Percentiles rank a stretch among this genome's conserved stretches.
These are phyloP conservation scores for Lepidium aucheri DNA, from an alignment of 345 rosid genomes.

Conservation along the genomic window DNA sequence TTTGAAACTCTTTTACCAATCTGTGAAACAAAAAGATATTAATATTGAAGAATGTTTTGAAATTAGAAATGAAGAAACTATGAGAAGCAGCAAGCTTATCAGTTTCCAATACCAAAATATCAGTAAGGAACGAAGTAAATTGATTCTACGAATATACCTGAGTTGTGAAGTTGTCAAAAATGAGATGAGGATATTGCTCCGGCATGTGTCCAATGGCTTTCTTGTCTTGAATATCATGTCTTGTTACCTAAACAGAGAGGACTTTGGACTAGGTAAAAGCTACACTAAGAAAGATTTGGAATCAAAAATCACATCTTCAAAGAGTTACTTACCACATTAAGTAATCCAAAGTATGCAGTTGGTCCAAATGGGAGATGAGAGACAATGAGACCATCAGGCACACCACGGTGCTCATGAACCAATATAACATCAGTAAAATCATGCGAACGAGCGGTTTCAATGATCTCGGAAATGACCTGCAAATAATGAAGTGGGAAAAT, in stretches of 20 bases:
- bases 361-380: constrained; percentile 96
- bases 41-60: not conserved
- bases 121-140: not conserved
- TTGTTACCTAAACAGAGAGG: constrained; percentile 53
- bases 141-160: constrained; percentile 36
- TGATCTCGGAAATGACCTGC: constrained; percentile 86
- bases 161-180: constrained; percentile 67
- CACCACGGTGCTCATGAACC: constrained; percentile 88
- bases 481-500: not conserved
- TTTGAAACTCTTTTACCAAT: constrained; percentile 70
- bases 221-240: constrained; percentile 82
- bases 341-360: constrained; percentile 83
- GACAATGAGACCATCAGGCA: constrained; percentile 73
- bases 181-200: constrained; percentile 87
- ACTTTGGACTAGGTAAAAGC: not conserved
- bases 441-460: constrained; percentile 77
- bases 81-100: not conserved
- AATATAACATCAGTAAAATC: constrained; percentile 87
- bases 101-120: not conserved
- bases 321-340: constrained; percentile 67
- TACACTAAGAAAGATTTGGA: not conserved
- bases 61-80: not conserved
- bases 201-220: constrained; percentile 78
- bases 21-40: constrained; percentile 28
- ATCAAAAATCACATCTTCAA: not conserved